Percentiles rank a stretch among this genome's conserved stretches.
Evolutionary conservation across 2,329 filamentous ascomycete genomes (phyloP).

Genomic region (Exophiala oligosperma): DNA sequence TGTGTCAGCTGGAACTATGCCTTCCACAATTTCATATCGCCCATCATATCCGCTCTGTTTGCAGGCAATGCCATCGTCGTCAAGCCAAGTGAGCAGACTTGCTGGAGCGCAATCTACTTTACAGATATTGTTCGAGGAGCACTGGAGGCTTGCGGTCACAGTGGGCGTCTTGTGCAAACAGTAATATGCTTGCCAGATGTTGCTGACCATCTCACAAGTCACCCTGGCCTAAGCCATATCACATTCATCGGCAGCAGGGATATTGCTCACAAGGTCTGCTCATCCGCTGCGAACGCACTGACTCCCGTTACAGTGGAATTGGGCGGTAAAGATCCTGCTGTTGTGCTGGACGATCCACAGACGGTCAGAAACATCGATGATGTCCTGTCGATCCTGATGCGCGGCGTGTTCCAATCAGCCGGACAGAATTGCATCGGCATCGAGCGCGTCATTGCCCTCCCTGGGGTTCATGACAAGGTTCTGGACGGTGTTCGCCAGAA

Average conservation of each 20-base stretch:
- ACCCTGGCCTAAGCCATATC: conserved; percentile 79
- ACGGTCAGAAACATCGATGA: conserved; percentile 62
- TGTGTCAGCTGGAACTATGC: conserved; percentile 97
- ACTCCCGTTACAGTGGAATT: conserved; percentile 88
- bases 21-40: conserved; percentile 92
- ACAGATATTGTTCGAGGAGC: conserved; percentile 75
- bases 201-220: conserved; percentile 79
- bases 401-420: conserved; percentile 83
- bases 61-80: conserved; percentile 88
- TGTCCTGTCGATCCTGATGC: conserved; percentile 79
- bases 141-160: conserved; percentile 77
- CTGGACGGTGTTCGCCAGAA: conserved; percentile 69
- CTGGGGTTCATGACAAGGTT: conserved; percentile 72
- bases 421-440: conserved; percentile 98
- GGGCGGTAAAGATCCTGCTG: conserved; percentile 90
- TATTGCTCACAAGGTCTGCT: conserved; percentile 84
- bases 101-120: conserved; percentile 88
- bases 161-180: conserved; percentile 77
- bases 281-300: conserved; percentile 80
- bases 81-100: conserved; percentile 93
- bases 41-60: conserved; percentile 87
- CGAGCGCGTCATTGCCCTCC: conserved; percentile 82
- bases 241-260: conserved; percentile 93
- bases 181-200: conserved; percentile 85
- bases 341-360: conserved; percentile 76